Base-by-base conservation (phyloP, 176 grass and related monocot genomes). In the Carex kokanica region DNA sequence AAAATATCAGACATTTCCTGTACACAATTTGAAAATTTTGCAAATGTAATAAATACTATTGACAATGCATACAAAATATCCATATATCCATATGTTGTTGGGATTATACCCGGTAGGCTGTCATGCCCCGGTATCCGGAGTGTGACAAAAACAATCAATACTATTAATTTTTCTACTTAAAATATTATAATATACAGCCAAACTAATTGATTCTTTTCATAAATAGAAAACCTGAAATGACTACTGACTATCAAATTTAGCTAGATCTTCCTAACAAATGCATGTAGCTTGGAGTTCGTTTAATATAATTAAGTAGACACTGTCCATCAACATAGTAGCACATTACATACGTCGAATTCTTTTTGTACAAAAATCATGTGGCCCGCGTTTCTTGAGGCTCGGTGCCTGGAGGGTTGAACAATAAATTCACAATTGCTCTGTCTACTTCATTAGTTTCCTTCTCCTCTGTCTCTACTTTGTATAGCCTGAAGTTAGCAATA, bases 391-490 rank as follows among this genome's bases (percentile, higher is more conserved):
- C 60, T 53, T 61, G 53, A 85, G 60, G 16, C 20, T 24, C 43
- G 21, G 60, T 17, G 64, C 43, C 64, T 1, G 86, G 66, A 51
- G 38, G 85, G 65, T 84, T 84, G 71, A 90, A 61, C 25, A 88
- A 64, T 8, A 95, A 87, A 57, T 72, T 87, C 56, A 83, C 83
- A 38, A 95, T 86, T 16, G 90, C 90, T 81, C 90, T 83, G 68
- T 95, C 93, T 75, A 95, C 86, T 36, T 86, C 83, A 67, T 90
- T 95, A 15, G 81, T 87, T 29, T 81, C 90, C 40, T 67, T 78
- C 43, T 92, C 90, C 8, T 23, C 24, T 54, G 14, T 5, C 3
- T 54, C 81, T 38, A 69, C 34, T 38, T 74, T 58, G 4, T 85
- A 79, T 27, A 60, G 4, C 25, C 92, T 94, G 82, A 67, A 85